Evolutionary conservation across 2,329 filamentous ascomycete genomes (phyloP).

Genomic region (Fusarium proliferatum): DNA sequence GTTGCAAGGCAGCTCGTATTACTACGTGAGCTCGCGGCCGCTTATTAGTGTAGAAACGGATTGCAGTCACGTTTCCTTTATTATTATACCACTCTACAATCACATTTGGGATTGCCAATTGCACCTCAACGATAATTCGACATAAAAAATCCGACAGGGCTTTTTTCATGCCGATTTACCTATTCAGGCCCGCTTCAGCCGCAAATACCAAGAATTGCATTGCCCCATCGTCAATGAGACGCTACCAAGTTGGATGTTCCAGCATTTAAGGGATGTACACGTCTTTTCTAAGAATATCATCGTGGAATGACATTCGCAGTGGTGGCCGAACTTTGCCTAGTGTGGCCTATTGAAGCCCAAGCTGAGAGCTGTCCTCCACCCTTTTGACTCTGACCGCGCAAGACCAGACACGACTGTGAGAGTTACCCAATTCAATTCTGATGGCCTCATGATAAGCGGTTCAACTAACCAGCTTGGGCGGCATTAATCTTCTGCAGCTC

Average conservation of each 20-base stretch:
- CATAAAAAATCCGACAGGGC: not conserved
- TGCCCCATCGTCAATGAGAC: not conserved
- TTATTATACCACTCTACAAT: not conserved
- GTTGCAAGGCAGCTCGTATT: not conserved
- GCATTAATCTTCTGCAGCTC: conserved; percentile 27
- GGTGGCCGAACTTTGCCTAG: conserved; percentile 31
- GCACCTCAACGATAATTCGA: not conserved
- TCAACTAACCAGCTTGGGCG: conserved; percentile 24
- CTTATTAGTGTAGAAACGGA: not conserved
- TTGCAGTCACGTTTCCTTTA: not conserved
- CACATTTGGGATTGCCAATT: not conserved
- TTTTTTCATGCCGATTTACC: not conserved
- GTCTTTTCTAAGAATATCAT: conserved; percentile 27
- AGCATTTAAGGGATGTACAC: not conserved
- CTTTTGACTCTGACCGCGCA: conserved; percentile 1
- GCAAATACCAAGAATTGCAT: not conserved
- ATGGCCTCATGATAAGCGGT: not conserved
- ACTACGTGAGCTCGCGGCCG: not conserved
- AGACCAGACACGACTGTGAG: conserved; percentile 1
- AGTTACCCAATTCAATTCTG: conserved; percentile 12
- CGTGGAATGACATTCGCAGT: conserved; percentile 18
- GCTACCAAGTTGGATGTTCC: not conserved
- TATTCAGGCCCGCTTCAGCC: not conserved
- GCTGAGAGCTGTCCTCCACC: conserved; percentile 12
- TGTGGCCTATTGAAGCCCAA: conserved; percentile 19